Base-by-base conservation (phyloP, 1,284 basidiomycete genomes). In the Golubevia sp. region DNA sequence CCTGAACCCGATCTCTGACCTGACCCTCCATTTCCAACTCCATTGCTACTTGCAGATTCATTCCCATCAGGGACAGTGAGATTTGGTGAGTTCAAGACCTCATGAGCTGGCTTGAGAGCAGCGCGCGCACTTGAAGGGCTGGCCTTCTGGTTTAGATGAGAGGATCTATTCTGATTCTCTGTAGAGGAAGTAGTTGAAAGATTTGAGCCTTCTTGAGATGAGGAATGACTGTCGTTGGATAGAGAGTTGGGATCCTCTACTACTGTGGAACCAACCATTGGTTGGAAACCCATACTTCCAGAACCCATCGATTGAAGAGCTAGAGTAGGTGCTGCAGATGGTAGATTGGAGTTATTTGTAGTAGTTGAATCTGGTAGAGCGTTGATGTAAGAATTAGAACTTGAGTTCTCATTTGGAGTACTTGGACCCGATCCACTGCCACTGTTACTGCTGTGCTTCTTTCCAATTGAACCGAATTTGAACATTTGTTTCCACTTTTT, bases 401-500 rank as follows among this genome's bases (percentile, higher is more conserved):
- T 8, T 8, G 18, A 18, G 18, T 44, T 44, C 38, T 44, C 38
- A 34, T 3, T 34, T 34, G 30, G 30, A 34, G 30, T 34, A 5
- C 30, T 11, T 34, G 30, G 30, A 5, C 11, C 5, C n/a, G n/a
- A n/a, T n/a, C n/a, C n/a, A n/a, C n/a, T n/a, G n/a, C n/a, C n/a
- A 34, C 61, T 52, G n/a, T 62, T 63, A 51, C 63, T 73, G 7
- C 61, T 61, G 50, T 52, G 50, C 52, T 77, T 79, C 13, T 68
- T 67, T 54, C 73, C 73, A 15, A 79, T 70, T 53, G 69, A 72
- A 23, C 76, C 76, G 56, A 79, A 79, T 49, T 77, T 77, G 64
- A 79, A 71, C 68, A 79, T 77, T 30, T 69, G 66, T 68, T 79
- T 79, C 76, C 76, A 79, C 61, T 79, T 79, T 58, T 77, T 79